Evolutionary conservation across 148 eudicot genomes (phyloP).

Genomic region (Rhododendron kiyosumense): DNA sequence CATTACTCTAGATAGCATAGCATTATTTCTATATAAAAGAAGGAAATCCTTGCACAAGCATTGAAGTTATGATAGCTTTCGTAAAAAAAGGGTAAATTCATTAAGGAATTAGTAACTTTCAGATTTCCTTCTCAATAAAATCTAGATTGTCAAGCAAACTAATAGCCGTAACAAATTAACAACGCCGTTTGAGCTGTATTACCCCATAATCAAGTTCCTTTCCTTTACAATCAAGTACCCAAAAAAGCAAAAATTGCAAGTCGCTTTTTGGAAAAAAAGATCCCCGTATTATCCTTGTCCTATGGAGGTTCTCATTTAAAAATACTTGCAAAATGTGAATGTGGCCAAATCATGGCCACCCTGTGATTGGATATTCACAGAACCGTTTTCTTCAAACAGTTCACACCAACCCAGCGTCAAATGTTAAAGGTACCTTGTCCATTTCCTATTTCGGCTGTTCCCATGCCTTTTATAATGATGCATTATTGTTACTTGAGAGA

Average conservation of each 20-base stretch:
- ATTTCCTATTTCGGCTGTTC: not conserved
- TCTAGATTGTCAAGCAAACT: not conserved
- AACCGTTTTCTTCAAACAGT: not conserved
- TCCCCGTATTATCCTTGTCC: not conserved
- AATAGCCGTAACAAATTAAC: not conserved
- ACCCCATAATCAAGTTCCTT: not conserved
- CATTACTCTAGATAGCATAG: no score
- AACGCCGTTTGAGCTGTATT: not conserved
- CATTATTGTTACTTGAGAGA: not conserved
- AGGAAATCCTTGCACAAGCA: no score
- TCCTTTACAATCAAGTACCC: not conserved
- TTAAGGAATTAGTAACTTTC: not conserved
- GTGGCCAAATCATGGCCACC: not conserved
- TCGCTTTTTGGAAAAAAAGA: not conserved
- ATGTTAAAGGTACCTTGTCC: not conserved
- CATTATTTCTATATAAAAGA: no score
- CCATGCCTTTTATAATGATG: not conserved
- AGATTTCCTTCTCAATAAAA: not conserved
- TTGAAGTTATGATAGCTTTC: no score
- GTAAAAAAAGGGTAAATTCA: not conserved
- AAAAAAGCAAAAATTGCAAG: not conserved
- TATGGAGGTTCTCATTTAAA: not conserved
- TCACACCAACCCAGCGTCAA: not conserved
- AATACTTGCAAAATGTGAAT: not conserved
- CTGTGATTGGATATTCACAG: not conserved